These are phyloP conservation scores for Polytrichum formosum DNA, from an alignment of 225 moss, liverwort and hornwort species.

Conservation along the genomic window DNA sequence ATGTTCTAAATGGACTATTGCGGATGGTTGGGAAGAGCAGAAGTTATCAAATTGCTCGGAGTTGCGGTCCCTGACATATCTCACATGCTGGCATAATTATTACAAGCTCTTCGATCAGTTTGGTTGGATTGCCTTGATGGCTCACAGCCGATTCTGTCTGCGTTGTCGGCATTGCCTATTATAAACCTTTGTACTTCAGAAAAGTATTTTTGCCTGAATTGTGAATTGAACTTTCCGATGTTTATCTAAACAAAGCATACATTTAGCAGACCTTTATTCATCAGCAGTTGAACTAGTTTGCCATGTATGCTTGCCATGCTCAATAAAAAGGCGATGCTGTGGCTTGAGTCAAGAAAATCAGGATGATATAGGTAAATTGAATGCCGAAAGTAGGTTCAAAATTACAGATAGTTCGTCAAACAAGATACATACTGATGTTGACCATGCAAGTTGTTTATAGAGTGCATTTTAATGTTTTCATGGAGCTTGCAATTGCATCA, in stretches of 20 bases:
- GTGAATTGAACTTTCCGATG: background rate
- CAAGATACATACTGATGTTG: background rate
- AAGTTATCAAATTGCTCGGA: too few species aligned
- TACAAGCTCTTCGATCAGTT: background rate
- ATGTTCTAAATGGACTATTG: background rate
- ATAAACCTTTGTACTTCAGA: background rate
- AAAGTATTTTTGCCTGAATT: background rate
- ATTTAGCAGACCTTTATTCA: background rate
- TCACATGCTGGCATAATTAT: background rate
- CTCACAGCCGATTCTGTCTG: background rate
- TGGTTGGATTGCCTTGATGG: background rate
- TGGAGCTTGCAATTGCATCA: slow-evolving; percentile 3
- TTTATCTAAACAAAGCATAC: background rate
- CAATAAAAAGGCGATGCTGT: background rate
- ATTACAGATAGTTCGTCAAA: background rate
- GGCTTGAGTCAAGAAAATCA: background rate
- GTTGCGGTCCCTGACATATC: too few species aligned
- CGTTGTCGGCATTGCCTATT: background rate
- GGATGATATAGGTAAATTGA: background rate
- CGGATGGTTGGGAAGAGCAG: too few species aligned
- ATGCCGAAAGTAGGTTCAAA: too few species aligned
- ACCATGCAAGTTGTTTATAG: background rate
- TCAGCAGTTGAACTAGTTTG: background rate
- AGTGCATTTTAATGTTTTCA: background rate
- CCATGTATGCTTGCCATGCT: background rate